A percentile compares a stretch with the other conserved stretches of the same genome.
Evolutionary conservation across 345 rosid genomes (phyloP).

Genomic region (Reutealis trisperma): DNA sequence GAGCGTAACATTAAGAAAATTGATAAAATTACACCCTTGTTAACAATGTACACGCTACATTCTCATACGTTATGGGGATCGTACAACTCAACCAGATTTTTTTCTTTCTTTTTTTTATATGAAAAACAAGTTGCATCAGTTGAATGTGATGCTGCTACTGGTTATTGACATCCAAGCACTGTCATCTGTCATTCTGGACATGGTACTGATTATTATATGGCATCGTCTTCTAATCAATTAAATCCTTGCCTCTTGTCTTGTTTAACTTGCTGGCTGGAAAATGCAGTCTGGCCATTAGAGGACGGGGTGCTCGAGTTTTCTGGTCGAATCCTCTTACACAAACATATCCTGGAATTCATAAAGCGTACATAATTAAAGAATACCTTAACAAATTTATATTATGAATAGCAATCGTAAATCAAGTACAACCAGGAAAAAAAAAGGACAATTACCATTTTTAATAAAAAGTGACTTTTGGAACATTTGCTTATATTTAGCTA

Average conservation of each 20-base stretch:
- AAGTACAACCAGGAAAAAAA: not conserved
- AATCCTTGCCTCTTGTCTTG: constrained; percentile 26
- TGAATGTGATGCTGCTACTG: constrained; percentile 8
- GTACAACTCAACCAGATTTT: not conserved
- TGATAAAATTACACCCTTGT: not conserved
- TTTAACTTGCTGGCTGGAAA: constrained; percentile 56
- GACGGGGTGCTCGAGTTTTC: constrained; percentile 80
- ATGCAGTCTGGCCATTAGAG: constrained; percentile 77
- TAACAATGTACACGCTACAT: not conserved
- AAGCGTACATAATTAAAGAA: not conserved
- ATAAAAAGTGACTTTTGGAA: not conserved
- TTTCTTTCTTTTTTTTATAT: not conserved
- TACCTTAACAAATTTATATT: not conserved
- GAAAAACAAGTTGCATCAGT: not conserved
- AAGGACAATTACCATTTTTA: not conserved
- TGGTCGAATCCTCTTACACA: constrained; percentile 92
- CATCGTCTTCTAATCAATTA: not conserved
- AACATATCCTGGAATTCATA: constrained; percentile 62
- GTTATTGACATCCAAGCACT: constrained; percentile 12
- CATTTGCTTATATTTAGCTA: not conserved
- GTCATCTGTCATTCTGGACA: not conserved
- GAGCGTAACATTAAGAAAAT: constrained; percentile 14
- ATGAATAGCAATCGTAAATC: not conserved
- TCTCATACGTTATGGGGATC: not conserved
- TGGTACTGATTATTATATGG: not conserved